phyloP scores from a whole-genome alignment of 1,284 basidiomycete genomes.

The Apiotrichum sp. region DNA sequence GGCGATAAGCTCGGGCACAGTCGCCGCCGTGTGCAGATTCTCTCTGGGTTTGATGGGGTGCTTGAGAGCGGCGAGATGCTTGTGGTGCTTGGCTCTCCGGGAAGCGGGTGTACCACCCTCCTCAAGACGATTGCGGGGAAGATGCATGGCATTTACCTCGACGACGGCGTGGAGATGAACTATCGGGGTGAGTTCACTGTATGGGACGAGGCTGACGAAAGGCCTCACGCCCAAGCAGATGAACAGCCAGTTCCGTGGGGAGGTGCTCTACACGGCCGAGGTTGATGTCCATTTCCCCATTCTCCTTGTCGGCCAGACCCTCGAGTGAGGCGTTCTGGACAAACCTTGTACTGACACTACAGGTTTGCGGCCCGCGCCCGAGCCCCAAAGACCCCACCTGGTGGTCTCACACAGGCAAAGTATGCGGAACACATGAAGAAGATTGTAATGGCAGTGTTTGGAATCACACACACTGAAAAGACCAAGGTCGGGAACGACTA shows the following conservation, averaged over 20 bases:
- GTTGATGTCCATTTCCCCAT: constrained; percentile 54
- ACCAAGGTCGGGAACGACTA: constrained; percentile 49
- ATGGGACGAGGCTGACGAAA: too few relatives aligned
- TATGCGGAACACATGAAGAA: constrained; percentile 49
- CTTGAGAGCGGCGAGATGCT: constrained; percentile 53
- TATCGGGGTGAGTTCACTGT: constrained; percentile 44
- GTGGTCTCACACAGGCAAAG: constrained; percentile 39
- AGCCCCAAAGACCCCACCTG: constrained; percentile 46
- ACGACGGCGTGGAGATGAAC: constrained; percentile 43
- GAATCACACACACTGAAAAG: constrained; percentile 52
- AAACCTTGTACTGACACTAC: too few relatives aligned
- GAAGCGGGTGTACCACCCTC: constrained; percentile 56
- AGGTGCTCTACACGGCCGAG: constrained; percentile 49
- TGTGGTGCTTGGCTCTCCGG: constrained; percentile 57
- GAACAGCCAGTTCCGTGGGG: constrained; percentile 43
- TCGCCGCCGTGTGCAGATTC: constrained; percentile 49
- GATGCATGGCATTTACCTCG: constrained; percentile 50
- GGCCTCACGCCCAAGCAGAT: constrained; percentile 46
- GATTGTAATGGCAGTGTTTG: constrained; percentile 51
- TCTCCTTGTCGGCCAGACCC: constrained; percentile 51
- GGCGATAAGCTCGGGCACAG: constrained; percentile 39
- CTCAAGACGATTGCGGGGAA: constrained; percentile 55
- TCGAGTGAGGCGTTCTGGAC: too few relatives aligned
- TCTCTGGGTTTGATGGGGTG: constrained; percentile 49
- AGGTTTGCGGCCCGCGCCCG: constrained; percentile 38